phyloP scores from a whole-genome alignment of 2,329 filamentous ascomycete species.

The Samsoniella hepiali region DNA sequence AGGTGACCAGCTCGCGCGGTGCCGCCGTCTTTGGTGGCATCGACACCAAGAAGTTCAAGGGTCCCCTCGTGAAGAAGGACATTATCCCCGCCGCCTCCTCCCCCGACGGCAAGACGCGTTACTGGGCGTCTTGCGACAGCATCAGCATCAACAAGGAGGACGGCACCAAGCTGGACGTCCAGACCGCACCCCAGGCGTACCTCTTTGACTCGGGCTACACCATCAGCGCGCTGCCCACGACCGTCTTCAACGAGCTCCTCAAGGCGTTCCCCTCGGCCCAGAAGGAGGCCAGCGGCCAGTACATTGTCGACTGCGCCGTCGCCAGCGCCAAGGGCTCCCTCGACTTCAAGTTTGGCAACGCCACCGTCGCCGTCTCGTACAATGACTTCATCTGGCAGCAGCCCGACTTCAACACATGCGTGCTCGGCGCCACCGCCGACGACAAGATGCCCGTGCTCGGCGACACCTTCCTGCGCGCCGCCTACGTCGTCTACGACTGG shows the following conservation, averaged over 20 bases:
- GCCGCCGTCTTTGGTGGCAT: constrained; percentile 54
- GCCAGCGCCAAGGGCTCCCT: constrained; percentile 37
- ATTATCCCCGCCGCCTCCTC: constrained; percentile 45
- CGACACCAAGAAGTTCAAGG: constrained; percentile 53
- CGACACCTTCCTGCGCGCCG: constrained; percentile 43
- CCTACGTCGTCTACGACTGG: constrained; percentile 43
- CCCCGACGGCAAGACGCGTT: constrained; percentile 35
- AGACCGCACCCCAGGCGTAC: constrained; percentile 42
- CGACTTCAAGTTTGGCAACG: constrained; percentile 47
- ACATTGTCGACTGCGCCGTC: constrained; percentile 46
- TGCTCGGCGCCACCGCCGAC: constrained; percentile 46
- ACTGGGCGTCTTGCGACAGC: constrained; percentile 42
- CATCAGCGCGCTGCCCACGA: constrained; percentile 61
- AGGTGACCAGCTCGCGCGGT: constrained; percentile 30
- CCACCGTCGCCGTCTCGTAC: constrained; percentile 42
- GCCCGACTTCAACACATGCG: constrained; percentile 30
- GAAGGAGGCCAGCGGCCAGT: constrained; percentile 41
- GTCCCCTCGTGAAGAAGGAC: constrained; percentile 52
- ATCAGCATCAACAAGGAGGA: constrained; percentile 34
- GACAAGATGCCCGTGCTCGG: constrained; percentile 40
- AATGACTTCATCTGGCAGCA: constrained; percentile 46
- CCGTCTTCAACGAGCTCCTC: constrained; percentile 46
- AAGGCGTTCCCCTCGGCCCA: constrained; percentile 44
- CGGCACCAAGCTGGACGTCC: constrained; percentile 41
- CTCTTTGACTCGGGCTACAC: constrained; percentile 67